These are phyloP conservation scores for Darksidea phi DNA, from an alignment of 495 filamentous ascomycete species.

Conservation along the genomic window DNA sequence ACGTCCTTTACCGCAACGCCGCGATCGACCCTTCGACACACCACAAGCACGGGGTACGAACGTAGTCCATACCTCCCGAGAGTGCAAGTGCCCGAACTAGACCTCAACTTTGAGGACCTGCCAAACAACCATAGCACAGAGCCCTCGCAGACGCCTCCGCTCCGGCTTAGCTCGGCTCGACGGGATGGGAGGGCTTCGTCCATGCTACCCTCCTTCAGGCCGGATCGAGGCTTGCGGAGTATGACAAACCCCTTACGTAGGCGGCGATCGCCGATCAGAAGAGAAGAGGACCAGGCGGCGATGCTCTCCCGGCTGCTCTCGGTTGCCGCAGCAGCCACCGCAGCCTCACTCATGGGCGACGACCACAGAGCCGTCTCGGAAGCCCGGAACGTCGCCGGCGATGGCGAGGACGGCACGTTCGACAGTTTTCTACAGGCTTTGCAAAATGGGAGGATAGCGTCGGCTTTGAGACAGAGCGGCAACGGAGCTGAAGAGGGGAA, in stretches of 20 bases:
- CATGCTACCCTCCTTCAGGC: conserved; percentile 36
- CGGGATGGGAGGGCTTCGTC: conserved; percentile 29
- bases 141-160: conserved; percentile 8
- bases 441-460: conserved; percentile 48
- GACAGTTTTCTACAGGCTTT: conserved; percentile 48
- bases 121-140: conserved; percentile 8
- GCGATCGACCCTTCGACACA: conserved; percentile 21
- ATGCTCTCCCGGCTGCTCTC: conserved; percentile 48
- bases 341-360: conserved; percentile 48
- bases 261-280: conserved; percentile 40
- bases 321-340: conserved; percentile 49
- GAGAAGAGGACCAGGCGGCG: conserved; percentile 47
- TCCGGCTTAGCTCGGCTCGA: conserved; percentile 10
- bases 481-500: conserved; percentile 33
- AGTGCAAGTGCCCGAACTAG: conserved; percentile 34
- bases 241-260: conserved; percentile 44
- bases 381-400: conserved; percentile 40
- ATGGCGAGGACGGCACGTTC: conserved; percentile 49
- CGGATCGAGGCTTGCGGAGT: conserved; percentile 40
- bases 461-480: conserved; percentile 43
- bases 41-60: conserved; percentile 21
- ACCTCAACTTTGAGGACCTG: conserved; percentile 37
- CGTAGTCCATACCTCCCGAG: conserved; percentile 25
- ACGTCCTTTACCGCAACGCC: conserved; percentile 19
- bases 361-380: conserved; percentile 44